These are phyloP conservation scores for Ilex aquifolium DNA, from an alignment of 257 asterid species.

Conservation along the genomic window DNA sequence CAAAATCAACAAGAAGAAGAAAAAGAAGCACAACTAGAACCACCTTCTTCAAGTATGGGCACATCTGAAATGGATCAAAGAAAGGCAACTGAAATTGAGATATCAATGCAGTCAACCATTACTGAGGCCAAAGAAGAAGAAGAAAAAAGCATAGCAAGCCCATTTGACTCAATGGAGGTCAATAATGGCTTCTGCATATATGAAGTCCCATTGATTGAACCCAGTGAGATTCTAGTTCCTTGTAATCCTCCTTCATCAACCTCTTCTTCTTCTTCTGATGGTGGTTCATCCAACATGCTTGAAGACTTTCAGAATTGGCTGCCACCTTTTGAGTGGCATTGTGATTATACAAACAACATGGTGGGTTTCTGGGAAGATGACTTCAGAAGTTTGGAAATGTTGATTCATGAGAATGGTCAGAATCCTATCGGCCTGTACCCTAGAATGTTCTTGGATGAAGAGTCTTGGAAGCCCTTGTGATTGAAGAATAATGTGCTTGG, in stretches of 20 bases:
- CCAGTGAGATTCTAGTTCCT: slow-evolving; percentile 52
- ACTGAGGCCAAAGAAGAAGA: slow-evolving; percentile 17
- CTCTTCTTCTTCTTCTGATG: slow-evolving; percentile 18
- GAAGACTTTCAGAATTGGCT: slow-evolving; percentile 31
- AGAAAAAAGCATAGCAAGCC: neutral
- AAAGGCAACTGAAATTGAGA: slow-evolving; percentile 8
- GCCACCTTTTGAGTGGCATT: slow-evolving; percentile 34
- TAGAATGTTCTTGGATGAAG: slow-evolving; percentile 9
- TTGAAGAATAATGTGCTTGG: neutral
- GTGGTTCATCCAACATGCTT: slow-evolving; percentile 10
- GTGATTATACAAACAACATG: slow-evolving; percentile 27
- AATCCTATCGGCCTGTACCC: neutral
- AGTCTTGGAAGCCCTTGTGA: slow-evolving; percentile 21
- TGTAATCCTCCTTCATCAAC: slow-evolving; percentile 20
- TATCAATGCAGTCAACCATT: slow-evolving; percentile 20
- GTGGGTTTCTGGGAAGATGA: slow-evolving; percentile 70
- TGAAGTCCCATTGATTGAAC: slow-evolving; percentile 70
- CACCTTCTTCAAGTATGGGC: neutral
- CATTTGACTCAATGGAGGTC: slow-evolving; percentile 31
- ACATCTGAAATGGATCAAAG: neutral
- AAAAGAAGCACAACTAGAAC: slow-evolving; percentile 7
- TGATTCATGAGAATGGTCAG: slow-evolving; percentile 21
- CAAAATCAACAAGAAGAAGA: neutral
- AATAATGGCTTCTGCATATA: slow-evolving; percentile 59
- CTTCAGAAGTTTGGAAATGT: slow-evolving; percentile 45